Evolutionary conservation across 345 rosid genomes (phyloP), one percentile per base, ranked within the genome.

Genomic region (Populus davidiana): DNA sequence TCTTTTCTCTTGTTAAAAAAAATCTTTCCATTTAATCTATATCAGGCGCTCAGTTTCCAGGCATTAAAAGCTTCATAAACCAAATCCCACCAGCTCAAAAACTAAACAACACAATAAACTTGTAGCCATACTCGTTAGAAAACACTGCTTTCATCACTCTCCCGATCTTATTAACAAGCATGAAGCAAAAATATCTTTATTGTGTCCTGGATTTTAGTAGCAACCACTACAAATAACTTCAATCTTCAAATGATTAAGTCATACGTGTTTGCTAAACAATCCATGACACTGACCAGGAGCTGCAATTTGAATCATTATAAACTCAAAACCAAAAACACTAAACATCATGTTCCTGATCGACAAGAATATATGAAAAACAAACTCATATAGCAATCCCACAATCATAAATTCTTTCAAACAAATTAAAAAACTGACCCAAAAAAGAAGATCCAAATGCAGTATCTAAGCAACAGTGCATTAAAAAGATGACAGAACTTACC

Each of bases 401-500:
- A 3, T 39, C 31, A 44, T 27, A 18, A 59, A 59, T 16, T 3
- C 10, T n/a, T 35, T 12, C 31, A 74, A 27, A 43, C 39, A 16
- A 14, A 49, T 25, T 20, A 56, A 63, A 23, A 59, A 11, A 16
- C 21, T 11, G 23, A 18, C 36, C 20, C 44, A 18, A 36, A 63
- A 59, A 0, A 25, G 11, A 27, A 8, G 27, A 62, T 25, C n/a
- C 69, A 17, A 41, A 10, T n/a, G 20, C 43, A 47, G 41, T 6
- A 29, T 5, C 25, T 25, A 39, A 25, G 31, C 25, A 67, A 50
- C 20, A 13, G 3, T 12, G 59, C 38, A 52, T 31, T n/a, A 17
- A 29, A 14, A 44, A 72, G 56, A 35, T 25, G 7, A 20, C 59
- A 47, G 39, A 35, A 76, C 78, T 75, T 75, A 86, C 88, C 88